Evolutionary conservation across 768 basidiomycete genomes (phyloP).

Genomic region (Favolaschia claudopus): DNA sequence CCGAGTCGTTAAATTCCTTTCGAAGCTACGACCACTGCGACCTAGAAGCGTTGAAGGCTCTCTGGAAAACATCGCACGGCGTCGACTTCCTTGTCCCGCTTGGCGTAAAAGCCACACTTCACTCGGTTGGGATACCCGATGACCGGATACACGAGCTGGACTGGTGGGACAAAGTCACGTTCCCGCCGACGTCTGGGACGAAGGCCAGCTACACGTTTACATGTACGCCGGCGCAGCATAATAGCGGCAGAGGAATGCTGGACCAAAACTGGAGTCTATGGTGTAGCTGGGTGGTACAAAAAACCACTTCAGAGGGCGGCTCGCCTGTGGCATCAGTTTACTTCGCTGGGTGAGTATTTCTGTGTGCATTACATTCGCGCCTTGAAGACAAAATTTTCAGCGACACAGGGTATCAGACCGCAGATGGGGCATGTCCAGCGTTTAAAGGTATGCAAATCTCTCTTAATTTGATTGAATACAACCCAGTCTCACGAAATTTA

Average conservation of each 20-base stretch:
- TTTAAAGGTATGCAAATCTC: constrained; percentile 40
- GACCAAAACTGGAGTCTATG: constrained; percentile 47
- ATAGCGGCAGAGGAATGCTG: constrained; percentile 42
- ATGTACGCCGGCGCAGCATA: constrained; percentile 52
- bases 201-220: constrained; percentile 30
- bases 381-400: constrained; percentile 38
- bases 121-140: constrained; percentile 38
- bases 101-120: constrained; percentile 32
- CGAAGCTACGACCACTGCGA: constrained; percentile 54
- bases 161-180: constrained; percentile 47
- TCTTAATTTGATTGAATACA: constrained; percentile 35
- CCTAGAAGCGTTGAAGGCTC: constrained; percentile 35
- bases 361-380: neutral
- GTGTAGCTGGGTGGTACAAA: constrained; percentile 49
- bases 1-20: neutral
- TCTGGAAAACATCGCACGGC: constrained; percentile 29
- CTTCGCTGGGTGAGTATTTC: constrained; percentile 11
- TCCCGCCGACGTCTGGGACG: constrained; percentile 11
- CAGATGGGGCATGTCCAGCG: constrained; percentile 41
- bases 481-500: neutral
- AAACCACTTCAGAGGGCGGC: constrained; percentile 18
- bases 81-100: constrained; percentile 47
- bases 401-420: constrained; percentile 48
- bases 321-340: neutral
- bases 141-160: constrained; percentile 45